Base-by-base conservation (phyloP, 108 stramenopile species). In the Nannochloropsis gaditana region DNA sequence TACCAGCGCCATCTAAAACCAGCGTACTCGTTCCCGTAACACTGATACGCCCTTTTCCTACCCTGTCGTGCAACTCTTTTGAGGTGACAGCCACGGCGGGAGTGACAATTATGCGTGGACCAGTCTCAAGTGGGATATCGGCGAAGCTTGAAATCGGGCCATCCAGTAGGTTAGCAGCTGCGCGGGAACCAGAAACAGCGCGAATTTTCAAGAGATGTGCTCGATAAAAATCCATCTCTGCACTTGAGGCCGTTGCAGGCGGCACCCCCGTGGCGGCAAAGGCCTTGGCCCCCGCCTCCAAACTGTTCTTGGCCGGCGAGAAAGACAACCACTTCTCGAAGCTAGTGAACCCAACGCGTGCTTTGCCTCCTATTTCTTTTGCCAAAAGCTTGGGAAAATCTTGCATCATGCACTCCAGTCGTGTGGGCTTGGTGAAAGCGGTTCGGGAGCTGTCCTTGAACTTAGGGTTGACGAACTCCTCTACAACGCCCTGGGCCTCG, bases 241-340 rank as follows among this genome's bases (percentile, higher is more conserved):
- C 42, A 42, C 87, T 88, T 5, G 84, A 84, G 41, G 87, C 88
- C 5, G 88, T 89, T 11, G 80, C 82, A 11, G 88, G 88, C 1
- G 88, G 88, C 2, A 85, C 85, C 41, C 96, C 96, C 41, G 91
- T 92, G 10, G 85, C 85, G 9, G 94, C 95, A 82, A 91, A 93
- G 43, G 93, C 95, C 41, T 73, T 73, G 59, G 94, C 91, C 2
- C 95, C 97, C 44, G 96, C 92, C 19, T 94, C 95, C 82, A 96
- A 88, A 10, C 94, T 92, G 89, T 97, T 97, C 92, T 97, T 97
- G 44, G 97, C 97, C 3, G 97, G 97, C 44, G 94, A 95, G 86
- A 97, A 97, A 9, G 95, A 94, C 45, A 96, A 93, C 95, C 95
- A 96, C 80, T 96, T 92, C 88, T 96, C 90, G 47, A 91, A 85